Conservation (phyloP, 305 asterid species). For the Solanum hybrid region DNA sequence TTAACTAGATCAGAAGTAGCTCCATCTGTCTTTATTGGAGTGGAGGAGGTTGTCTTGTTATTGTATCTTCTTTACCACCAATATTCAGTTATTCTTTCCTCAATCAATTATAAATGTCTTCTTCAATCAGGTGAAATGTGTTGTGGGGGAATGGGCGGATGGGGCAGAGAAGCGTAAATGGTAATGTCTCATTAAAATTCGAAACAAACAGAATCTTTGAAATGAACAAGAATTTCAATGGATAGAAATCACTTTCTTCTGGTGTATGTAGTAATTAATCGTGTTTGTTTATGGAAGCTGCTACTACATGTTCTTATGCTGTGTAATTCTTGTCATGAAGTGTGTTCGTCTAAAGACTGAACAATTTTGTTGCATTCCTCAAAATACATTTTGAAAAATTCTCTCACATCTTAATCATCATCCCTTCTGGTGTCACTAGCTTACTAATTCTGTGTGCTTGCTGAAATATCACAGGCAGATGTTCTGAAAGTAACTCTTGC, state of each 20-base stretch:
- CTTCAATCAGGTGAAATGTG: not conserved
- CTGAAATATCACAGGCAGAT: constrained; percentile 42
- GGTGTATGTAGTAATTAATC: not conserved
- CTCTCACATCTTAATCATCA: not conserved
- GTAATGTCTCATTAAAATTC: not conserved
- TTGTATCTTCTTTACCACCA: not conserved
- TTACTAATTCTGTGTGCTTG: not conserved
- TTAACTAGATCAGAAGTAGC: not conserved
- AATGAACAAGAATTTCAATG: not conserved
- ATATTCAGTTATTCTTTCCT: not conserved
- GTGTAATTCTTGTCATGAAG: not conserved
- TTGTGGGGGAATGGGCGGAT: not conserved
- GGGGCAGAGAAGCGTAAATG: not conserved
- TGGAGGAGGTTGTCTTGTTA: not conserved
- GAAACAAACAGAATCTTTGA: not conserved
- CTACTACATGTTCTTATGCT: not conserved
- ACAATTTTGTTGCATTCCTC: not conserved
- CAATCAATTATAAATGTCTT: not conserved
- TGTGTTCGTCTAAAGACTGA: not conserved
- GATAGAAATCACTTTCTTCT: not conserved
- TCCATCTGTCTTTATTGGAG: not conserved
- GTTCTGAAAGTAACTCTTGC: constrained; percentile 91
- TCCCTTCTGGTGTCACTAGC: not conserved
- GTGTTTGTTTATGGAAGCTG: not conserved
- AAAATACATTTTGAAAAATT: not conserved